phyloP scores from a whole-genome alignment of 2,329 filamentous ascomycete genomes.

The Fusarium kyushuense region DNA sequence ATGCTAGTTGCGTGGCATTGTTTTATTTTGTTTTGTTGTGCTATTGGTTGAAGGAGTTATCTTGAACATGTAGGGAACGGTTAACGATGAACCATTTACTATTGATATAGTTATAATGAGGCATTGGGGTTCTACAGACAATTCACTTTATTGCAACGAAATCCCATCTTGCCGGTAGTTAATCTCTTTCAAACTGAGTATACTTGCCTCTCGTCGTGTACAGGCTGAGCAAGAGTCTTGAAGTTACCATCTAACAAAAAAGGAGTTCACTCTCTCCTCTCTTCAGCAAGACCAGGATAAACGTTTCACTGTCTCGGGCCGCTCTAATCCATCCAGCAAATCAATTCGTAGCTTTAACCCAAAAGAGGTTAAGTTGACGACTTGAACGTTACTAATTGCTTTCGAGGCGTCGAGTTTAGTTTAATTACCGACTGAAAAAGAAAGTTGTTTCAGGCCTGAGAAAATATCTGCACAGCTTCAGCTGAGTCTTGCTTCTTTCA shows the following conservation, averaged over 20 bases:
- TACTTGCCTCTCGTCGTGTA: neutral
- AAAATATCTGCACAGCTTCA: constrained; percentile 1
- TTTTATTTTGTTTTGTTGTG: neutral
- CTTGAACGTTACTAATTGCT: neutral
- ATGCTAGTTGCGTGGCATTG: neutral
- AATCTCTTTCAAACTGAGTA: neutral
- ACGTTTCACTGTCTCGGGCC: constrained; percentile 32
- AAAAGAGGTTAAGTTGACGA: neutral
- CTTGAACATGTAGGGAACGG: neutral
- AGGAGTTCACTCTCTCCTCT: neutral
- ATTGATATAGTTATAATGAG: neutral
- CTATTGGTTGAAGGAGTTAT: neutral
- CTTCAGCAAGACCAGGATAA: neutral
- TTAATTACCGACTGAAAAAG: constrained; percentile 8
- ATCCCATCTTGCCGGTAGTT: too few relatives aligned
- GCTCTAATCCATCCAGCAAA: constrained; percentile 10
- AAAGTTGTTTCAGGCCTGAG: constrained; percentile 24
- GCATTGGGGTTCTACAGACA: neutral
- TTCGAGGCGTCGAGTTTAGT: constrained; percentile 30
- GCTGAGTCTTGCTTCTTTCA: neutral
- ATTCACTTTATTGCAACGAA: neutral
- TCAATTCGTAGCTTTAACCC: constrained; percentile 9
- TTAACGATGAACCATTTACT: neutral
- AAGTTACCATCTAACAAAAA: neutral
- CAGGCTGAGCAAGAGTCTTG: neutral